Conservation (phyloP, 192 early-diverging fungal species). For the Geranomyces variabilis region DNA sequence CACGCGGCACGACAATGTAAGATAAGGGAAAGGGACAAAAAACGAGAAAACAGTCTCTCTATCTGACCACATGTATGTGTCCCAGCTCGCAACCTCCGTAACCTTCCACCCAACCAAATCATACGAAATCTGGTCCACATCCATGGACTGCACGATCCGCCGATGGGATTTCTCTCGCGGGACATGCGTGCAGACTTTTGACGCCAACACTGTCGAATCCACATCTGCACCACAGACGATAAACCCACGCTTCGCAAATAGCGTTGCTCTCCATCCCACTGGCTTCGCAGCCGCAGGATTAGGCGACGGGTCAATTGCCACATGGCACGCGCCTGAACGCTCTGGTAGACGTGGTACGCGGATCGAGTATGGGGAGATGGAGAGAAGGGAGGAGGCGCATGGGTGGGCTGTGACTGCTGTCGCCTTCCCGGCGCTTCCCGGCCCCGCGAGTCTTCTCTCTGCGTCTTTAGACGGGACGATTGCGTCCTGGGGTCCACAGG, state of each 20-base stretch:
- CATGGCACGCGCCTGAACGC: neutral
- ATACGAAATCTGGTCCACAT: conserved; percentile 31
- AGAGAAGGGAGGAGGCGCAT: conserved; percentile 11
- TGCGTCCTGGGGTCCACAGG: neutral
- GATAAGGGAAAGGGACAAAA: neutral
- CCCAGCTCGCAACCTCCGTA: conserved; percentile 29
- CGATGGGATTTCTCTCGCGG: conserved; percentile 34
- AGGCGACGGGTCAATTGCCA: conserved; percentile 30
- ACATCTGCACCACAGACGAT: conserved; percentile 16
- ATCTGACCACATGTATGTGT: too few relatives aligned
- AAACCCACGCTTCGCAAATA: conserved; percentile 36
- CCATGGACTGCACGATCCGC: conserved; percentile 15
- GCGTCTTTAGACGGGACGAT: neutral
- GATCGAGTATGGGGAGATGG: conserved; percentile 1
- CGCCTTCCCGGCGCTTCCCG: neutral
- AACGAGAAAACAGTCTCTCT: too few relatives aligned
- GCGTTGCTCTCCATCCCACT: neutral
- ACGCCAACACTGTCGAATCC: neutral
- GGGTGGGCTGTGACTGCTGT: conserved; percentile 25
- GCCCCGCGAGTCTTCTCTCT: neutral
- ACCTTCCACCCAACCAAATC: conserved; percentile 21
- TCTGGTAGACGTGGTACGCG: neutral
- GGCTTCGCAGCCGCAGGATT: conserved; percentile 23
- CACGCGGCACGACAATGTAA: conserved; percentile 21
- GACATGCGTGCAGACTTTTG: neutral